Base-by-base conservation (phyloP, 2,329 filamentous ascomycete genomes). In the Saccharata proteae region DNA sequence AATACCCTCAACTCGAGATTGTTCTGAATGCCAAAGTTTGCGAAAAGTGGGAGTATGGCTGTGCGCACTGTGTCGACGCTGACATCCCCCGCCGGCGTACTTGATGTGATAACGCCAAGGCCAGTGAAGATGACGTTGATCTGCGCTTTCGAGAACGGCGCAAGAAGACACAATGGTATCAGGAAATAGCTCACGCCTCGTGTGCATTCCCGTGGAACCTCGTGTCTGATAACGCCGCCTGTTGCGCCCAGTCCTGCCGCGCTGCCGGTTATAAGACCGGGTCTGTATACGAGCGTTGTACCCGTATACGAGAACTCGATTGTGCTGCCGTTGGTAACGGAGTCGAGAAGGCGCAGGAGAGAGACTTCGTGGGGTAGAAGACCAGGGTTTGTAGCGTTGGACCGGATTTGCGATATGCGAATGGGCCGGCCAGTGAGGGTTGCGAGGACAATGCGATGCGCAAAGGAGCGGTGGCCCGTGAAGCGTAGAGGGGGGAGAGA, bases 231-330 rank as follows among this genome's bases (percentile, higher is more conserved):
- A 22, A 93, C 71, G 44, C 88, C 81, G 46, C 75, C 55, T 27
- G 71, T 65, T 21, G 81, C 77, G 45, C 83, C 83, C 29, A 77
- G 69, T 12, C 83, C 84, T 13, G 80, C 67, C 15, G 80, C 74
- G 27, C 77, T 80, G 39, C 90, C 90, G 0, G 84, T 90, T 47
- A 98, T 92, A 23, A 98, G 66, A 20, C 90, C 90, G 0, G 90
- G 90, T 42, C 82, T 80, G 61, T 92, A 98, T 21, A 86, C 78
- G 34, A 98, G 72, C 1, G 84, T 86, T 0, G 90, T 96, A 51
- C 90, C 90, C 2, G 85, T 94, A 61, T 93, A 90, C 8, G 85
- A 93, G 45, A 98, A 93, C 49, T 94, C 86, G 61, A 96, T 84
- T 34, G 80, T 77, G 36, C 81, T 82, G 59, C 90, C 90, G 65